Evolutionary conservation across 2,329 filamentous ascomycete genomes (phyloP), one percentile per base, ranked within the genome.

Genomic region (Verticillium klebahnii): DNA sequence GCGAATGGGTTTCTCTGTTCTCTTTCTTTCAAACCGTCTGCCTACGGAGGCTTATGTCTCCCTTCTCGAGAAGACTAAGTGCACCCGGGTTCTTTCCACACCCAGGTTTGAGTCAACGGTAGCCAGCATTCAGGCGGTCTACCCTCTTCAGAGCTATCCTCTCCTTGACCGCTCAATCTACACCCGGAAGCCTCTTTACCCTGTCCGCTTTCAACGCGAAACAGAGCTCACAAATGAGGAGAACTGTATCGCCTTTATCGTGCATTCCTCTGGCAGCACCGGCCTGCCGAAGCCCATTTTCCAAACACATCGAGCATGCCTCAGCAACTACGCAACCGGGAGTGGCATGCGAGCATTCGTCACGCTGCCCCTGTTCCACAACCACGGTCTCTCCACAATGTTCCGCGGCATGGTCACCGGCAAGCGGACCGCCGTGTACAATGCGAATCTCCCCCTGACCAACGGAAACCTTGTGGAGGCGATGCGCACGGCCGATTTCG

Each of bases 251-350:
- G 63, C 65, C 17, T 71, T 70, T 61, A 71, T 76, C 23, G 68
- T 76, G 15, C 74, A 76, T 66, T 75, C 73, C 0, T 75, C 73
- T 8, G 83, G 83, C 3, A 82, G 78, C 1, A 85, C 84, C 1
- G 82, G 83, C 0, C 74, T 85, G 12, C 82, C 83, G 0, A 85
- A 85, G 62, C 82, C 82, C 0, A 85, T 86, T 60, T 81, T 77
- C 64, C 77, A 82, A 50, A 82, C 78, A 4, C 82, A 86, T 59
- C 67, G 71, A 5, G 75, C 75, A 31, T 79, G 76, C 32, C 71
- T 84, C 60, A 74, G 72, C 15, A 81, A 79, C 60, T 81, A 80
- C 61, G 70, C 73, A 0, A 75, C 74, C 12, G 77, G 77, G 29
- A 77, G 80, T 66, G 75, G 74, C 3, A 71, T 79, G 69, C 66